Evolutionary conservation across 129 eudicot genomes (phyloP), one percentile per base, ranked within the genome.

Genomic region (Helichrysum umbraculigerum): DNA sequence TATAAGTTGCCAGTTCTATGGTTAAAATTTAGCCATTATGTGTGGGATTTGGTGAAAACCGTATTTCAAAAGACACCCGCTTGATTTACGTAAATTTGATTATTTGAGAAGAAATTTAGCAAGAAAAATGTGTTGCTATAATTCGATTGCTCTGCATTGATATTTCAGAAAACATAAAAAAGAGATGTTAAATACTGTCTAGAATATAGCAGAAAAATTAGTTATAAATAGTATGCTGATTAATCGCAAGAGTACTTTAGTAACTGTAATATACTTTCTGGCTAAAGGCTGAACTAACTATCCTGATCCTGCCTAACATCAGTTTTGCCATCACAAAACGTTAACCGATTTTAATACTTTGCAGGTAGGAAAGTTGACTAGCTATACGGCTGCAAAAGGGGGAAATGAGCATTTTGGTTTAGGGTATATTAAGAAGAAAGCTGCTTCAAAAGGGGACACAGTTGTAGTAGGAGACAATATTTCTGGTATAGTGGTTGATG

Each of bases 291-390:
- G 11, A 37, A 37, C 11, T 37, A 56, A n/a, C 61, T n/a, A 56
- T 56, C 22, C 25, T 17, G 60, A 44, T 44, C 37, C 14, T 5
- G 14, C 20, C 30, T 71, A 30, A 51, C 32, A 20, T 11, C 41
- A 71, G 29, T 71, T 71, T 29, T 52, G 32, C 50, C 9, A 71
- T 32, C 44, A 17, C 6, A 7, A 54, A 12, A 17, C 0, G 39
- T 6, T 19, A 63, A 64, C 14, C 33, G 20, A 14, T 20, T 30
- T 15, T 56, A 29, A 62, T 30, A 25, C 35, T 70, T 29, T 71
- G 83, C 88, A 92, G 98, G 90, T 89, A 20, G 98, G 98, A 58
- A 89, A 84, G 82, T 71, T 92, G 78, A 92, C 98, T 50, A 92
- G 98, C 63, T 87, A 80, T 73, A 82, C 93, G 2, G 64, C 52